Percentiles rank a stretch among this genome's conserved stretches.
Conservation (phyloP, 2,329 filamentous ascomycete species). For the Aspergillus sp. region DNA sequence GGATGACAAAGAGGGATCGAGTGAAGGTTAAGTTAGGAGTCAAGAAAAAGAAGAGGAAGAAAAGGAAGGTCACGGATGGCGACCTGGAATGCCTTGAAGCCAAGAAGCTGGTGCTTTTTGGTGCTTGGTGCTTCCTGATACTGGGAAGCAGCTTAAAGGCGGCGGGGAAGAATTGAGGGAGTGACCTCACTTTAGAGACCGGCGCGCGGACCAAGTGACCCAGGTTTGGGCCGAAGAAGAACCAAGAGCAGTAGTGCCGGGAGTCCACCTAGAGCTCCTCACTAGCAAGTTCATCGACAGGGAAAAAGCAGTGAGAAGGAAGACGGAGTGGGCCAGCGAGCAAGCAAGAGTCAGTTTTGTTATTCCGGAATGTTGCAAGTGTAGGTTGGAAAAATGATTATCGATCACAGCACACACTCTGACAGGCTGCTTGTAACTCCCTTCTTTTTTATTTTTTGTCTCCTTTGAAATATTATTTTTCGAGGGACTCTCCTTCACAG, state of each 20-base stretch:
- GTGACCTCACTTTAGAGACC: conserved; percentile 23
- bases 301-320: too few relatives aligned
- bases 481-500: neutral
- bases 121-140: neutral
- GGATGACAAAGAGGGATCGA: neutral
- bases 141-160: conserved; percentile 8
- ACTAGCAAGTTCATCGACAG: conserved; percentile 33
- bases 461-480: too few relatives aligned
- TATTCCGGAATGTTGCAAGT: too few relatives aligned
- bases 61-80: neutral
- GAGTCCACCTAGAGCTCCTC: conserved; percentile 23
- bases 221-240: conserved; percentile 18
- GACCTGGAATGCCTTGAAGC: neutral
- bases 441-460: too few relatives aligned
- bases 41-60: neutral
- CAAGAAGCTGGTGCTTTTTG: neutral
- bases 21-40: neutral
- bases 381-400: neutral
- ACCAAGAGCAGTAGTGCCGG: conserved; percentile 5
- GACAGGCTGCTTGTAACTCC: neutral
- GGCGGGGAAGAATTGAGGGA: conserved; percentile 13
- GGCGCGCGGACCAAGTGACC: conserved; percentile 23
- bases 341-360: neutral
- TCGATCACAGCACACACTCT: neutral
- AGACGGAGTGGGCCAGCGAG: neutral